These are phyloP conservation scores for Emergomyces africanus DNA, from an alignment of 2,329 filamentous ascomycete species.

Conservation along the genomic window DNA sequence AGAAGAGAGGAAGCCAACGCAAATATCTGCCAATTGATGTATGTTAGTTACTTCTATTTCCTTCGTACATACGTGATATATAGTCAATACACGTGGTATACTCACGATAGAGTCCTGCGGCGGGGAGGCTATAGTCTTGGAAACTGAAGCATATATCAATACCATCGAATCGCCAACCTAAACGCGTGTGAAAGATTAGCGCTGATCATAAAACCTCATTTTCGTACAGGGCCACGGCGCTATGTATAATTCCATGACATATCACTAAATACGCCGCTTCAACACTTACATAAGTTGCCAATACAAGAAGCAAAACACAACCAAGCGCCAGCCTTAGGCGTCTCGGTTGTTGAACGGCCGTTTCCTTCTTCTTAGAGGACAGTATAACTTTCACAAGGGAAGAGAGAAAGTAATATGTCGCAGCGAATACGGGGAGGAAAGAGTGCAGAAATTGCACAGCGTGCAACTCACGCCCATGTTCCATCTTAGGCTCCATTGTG, in stretches of 20 bases:
- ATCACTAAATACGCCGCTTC: background rate
- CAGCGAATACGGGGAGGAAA: slow-evolving; percentile 38
- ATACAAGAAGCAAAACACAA: slow-evolving; percentile 23
- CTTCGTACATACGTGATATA: background rate
- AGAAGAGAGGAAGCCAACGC: slow-evolving; percentile 49
- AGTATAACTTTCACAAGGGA: slow-evolving; percentile 38
- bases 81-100: background rate
- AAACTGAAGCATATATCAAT: slow-evolving; percentile 7
- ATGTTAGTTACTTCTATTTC: background rate
- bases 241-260: background rate
- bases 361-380: slow-evolving; percentile 38
- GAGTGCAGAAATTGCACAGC: slow-evolving; percentile 7
- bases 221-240: background rate
- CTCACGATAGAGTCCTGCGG: slow-evolving; percentile 10
- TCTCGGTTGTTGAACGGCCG: slow-evolving; percentile 24
- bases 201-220: background rate
- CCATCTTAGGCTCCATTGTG: slow-evolving; percentile 3
- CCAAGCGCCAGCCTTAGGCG: slow-evolving; percentile 34
- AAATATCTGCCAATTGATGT: slow-evolving; percentile 33
- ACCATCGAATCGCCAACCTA: slow-evolving; percentile 11
- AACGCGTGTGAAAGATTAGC: background rate
- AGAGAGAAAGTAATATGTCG: slow-evolving; percentile 45
- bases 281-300: slow-evolving; percentile 29
- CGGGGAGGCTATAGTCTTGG: background rate
- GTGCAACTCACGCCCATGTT: background rate